Percentiles rank a stretch among this genome's conserved stretches.
phyloP scores from a whole-genome alignment of 163 green algal species.

The Coccomyxa subellipsoidea region DNA sequence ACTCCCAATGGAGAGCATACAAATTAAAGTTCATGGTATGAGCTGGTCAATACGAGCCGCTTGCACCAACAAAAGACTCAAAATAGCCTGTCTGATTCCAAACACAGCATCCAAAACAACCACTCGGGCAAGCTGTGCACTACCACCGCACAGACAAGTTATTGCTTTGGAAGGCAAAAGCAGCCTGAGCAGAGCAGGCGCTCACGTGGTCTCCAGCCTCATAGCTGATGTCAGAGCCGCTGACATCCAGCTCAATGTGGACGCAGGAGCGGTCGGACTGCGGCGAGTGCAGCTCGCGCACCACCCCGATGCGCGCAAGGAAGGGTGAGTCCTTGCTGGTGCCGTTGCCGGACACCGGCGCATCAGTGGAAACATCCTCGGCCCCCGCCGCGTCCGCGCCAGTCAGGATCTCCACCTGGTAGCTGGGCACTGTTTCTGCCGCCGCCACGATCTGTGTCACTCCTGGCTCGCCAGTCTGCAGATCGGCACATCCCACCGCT shows the following conservation, averaged over 20 bases:
- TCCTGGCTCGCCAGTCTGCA: constrained; percentile 9
- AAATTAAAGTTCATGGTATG: too few relatives aligned
- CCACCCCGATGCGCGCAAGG: constrained; percentile 47
- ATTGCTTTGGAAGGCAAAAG: too few relatives aligned
- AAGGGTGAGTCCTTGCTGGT: constrained; percentile 18
- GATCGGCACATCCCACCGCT: too few relatives aligned
- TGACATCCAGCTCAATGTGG: constrained; percentile 89
- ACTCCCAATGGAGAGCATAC: too few relatives aligned
- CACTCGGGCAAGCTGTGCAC: too few relatives aligned
- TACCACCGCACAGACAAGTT: too few relatives aligned
- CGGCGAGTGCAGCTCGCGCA: constrained; percentile 75
- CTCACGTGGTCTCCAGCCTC: constrained; percentile 71
- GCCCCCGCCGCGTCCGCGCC: constrained; percentile 9
- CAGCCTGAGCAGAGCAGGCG: too few relatives aligned
- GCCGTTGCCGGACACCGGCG: background rate
- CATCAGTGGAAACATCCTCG: constrained; percentile 6
- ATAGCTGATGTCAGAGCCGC: constrained; percentile 55
- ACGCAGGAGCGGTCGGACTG: constrained; percentile 79
- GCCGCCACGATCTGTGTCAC: constrained; percentile 6
- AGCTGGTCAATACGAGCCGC: too few relatives aligned
- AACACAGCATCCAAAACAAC: too few relatives aligned
- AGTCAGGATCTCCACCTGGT: constrained; percentile 52
- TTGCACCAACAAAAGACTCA: too few relatives aligned
- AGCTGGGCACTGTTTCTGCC: constrained; percentile 33
- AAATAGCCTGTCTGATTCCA: too few relatives aligned